A percentile compares a stretch with the other conserved stretches of the same genome.
Conservation (phyloP, 2,329 filamentous ascomycete genomes). For the Cladosporium sp. region DNA sequence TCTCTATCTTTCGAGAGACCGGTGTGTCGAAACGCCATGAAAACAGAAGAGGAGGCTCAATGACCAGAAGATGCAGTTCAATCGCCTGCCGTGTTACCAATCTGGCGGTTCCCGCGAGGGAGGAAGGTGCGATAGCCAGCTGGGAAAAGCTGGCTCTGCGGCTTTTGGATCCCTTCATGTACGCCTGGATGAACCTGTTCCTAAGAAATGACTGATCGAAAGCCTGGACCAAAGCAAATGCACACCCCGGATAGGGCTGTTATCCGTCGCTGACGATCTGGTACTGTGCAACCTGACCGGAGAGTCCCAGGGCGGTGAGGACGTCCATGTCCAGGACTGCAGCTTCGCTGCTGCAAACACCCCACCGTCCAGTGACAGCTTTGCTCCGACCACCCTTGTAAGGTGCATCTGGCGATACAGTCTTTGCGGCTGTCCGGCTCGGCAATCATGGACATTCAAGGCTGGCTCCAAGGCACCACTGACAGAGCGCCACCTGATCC, state of each 20-base stretch:
- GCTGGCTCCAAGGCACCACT: conserved; percentile 41
- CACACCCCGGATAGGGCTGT: not conserved
- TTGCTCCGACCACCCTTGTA: not conserved
- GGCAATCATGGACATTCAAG: conserved; percentile 39
- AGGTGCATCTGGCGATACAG: not conserved
- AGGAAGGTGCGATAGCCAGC: conserved; percentile 1
- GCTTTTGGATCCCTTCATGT: too few relatives aligned
- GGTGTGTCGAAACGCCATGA: too few relatives aligned
- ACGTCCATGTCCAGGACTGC: conserved; percentile 2
- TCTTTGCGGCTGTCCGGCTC: not conserved
- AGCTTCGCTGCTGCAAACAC: not conserved
- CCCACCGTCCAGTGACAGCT: not conserved
- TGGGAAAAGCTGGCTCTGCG: too few relatives aligned
- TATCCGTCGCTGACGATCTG: not conserved
- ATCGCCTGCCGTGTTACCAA: not conserved
- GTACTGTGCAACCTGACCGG: conserved; percentile 5
- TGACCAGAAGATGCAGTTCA: too few relatives aligned
- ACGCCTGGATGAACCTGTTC: too few relatives aligned
- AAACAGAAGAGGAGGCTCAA: too few relatives aligned
- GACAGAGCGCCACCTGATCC: conserved; percentile 28
- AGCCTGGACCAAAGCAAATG: too few relatives aligned
- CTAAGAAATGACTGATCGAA: too few relatives aligned
- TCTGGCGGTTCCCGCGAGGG: too few relatives aligned
- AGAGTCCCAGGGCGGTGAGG: conserved; percentile 4
- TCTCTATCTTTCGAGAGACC: too few relatives aligned